These are phyloP conservation scores for Xerocomus potaroensis DNA, from an alignment of 768 basidiomycete genomes.

Conservation along the genomic window DNA sequence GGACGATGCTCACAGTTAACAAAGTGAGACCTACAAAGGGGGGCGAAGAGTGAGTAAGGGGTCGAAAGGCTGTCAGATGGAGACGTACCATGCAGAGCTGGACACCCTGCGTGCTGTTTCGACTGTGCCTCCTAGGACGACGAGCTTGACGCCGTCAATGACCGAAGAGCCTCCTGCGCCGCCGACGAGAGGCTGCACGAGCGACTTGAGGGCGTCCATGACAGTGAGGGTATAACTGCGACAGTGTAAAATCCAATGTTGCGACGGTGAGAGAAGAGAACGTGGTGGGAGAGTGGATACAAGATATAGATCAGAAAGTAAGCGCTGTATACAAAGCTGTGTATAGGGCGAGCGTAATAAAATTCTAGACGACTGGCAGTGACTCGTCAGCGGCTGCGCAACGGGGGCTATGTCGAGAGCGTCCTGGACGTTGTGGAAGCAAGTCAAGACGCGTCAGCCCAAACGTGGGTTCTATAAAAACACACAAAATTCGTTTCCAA, in stretches of 20 bases:
- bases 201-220: slow-evolving; percentile 81
- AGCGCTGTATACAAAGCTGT: slow-evolving; percentile 24
- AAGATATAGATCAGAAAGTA: slow-evolving; percentile 11
- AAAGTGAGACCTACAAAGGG: slow-evolving; percentile 63
- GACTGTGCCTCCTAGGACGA: slow-evolving; percentile 83
- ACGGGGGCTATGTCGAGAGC: slow-evolving; percentile 2
- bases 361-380: neutral
- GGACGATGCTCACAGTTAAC: slow-evolving; percentile 66
- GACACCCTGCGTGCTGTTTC: slow-evolving; percentile 81
- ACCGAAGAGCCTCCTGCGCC: slow-evolving; percentile 71
- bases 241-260: slow-evolving; percentile 38
- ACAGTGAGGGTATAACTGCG: slow-evolving; percentile 15
- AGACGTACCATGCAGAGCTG: slow-evolving; percentile 70
- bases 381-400: slow-evolving; percentile 9
- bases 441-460: slow-evolving; percentile 38
- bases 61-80: neutral
- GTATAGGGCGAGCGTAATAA: slow-evolving; percentile 6
- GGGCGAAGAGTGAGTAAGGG: slow-evolving; percentile 11
- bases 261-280: slow-evolving; percentile 21
- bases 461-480: slow-evolving; percentile 27
- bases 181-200: slow-evolving; percentile 76
- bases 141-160: slow-evolving; percentile 87
- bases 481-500: slow-evolving; percentile 6
- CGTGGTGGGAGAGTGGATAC: slow-evolving; percentile 23
- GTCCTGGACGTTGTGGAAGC: slow-evolving; percentile 20